Evolutionary conservation across 805 yeast genomes (phyloP).

Genomic region (Candida qinlingensis): DNA sequence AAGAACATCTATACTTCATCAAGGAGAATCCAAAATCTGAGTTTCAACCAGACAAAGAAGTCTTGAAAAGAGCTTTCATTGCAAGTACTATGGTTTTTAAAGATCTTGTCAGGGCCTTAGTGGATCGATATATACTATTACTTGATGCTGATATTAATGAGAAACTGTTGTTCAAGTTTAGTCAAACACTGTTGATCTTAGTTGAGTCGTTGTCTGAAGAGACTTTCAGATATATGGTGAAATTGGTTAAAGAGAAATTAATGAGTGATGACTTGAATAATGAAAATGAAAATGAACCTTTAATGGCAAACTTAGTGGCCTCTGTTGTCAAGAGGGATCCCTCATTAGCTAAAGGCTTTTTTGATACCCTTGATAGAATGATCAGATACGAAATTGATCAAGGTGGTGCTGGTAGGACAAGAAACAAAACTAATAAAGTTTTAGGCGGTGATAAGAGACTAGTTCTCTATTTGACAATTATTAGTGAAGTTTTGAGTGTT

Average conservation of each 20-base stretch:
- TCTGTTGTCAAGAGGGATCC: slow-evolving; percentile 58
- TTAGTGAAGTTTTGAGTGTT: slow-evolving; percentile 67
- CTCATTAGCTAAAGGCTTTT: slow-evolving; percentile 20
- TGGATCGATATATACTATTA: slow-evolving; percentile 54
- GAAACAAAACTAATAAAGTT: slow-evolving; percentile 57
- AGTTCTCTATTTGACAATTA: slow-evolving; percentile 61
- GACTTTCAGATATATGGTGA: slow-evolving; percentile 40
- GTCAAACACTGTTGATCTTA: slow-evolving; percentile 41
- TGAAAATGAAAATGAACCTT: slow-evolving; percentile 55
- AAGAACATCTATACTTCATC: slow-evolving; percentile 55
- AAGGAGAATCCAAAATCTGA: slow-evolving; percentile 22
- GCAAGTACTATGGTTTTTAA: slow-evolving; percentile 73
- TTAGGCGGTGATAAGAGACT: slow-evolving; percentile 75
- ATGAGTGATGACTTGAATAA: slow-evolving; percentile 52
- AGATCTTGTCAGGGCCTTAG: slow-evolving; percentile 49
- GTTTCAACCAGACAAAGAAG: slow-evolving; percentile 38
- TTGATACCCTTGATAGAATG: slow-evolving; percentile 29
- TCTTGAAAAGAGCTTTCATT: slow-evolving; percentile 51
- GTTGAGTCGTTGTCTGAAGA: slow-evolving; percentile 59
- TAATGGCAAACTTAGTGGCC: slow-evolving; percentile 69
- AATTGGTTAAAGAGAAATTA: slow-evolving; percentile 33
- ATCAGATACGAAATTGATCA: slow-evolving; percentile 64
- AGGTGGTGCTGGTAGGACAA: slow-evolving; percentile 75
- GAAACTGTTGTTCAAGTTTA: slow-evolving; percentile 32
- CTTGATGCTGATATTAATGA: slow-evolving; percentile 47